Conservation (phyloP, 2,329 filamentous ascomycete species). For the Fusarium phyllophilum region DNA sequence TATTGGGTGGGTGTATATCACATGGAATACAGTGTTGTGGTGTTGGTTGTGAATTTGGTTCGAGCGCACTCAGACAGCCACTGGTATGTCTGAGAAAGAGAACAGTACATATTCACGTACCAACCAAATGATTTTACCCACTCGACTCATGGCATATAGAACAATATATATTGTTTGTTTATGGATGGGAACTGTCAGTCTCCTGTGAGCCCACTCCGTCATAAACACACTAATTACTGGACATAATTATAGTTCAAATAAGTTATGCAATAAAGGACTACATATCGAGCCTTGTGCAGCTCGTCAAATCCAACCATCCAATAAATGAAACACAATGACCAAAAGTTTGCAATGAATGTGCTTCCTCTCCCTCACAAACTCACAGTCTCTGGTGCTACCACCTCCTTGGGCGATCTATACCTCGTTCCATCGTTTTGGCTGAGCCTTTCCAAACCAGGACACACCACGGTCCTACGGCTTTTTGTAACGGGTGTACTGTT, state of each 20-base stretch:
- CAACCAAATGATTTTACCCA: no score
- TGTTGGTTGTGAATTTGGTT: neutral
- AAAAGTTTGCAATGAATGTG: neutral
- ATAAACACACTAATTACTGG: neutral
- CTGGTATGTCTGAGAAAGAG: neutral
- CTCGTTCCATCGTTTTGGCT: conserved; percentile 40
- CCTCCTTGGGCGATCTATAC: conserved; percentile 34
- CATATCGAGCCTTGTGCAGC: neutral
- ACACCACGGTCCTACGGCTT: conserved; percentile 36
- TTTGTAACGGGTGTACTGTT: neutral
- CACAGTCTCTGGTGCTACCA: conserved; percentile 34
- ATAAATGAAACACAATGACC: neutral
- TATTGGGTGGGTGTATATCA: neutral
- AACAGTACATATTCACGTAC: no score
- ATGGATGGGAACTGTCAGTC: neutral
- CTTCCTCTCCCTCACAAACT: neutral
- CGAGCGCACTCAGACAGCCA: neutral
- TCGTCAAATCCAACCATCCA: neutral
- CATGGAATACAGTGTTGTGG: neutral
- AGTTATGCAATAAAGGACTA: neutral
- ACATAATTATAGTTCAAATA: neutral
- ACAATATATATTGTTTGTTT: neutral
- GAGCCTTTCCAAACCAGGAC: conserved; percentile 46
- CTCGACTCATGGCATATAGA: neutral
- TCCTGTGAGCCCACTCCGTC: neutral